Evolutionary conservation across 768 basidiomycete species (phyloP), one percentile per base, ranked within the genome.

Genomic region (Cytidiella melzeri): DNA sequence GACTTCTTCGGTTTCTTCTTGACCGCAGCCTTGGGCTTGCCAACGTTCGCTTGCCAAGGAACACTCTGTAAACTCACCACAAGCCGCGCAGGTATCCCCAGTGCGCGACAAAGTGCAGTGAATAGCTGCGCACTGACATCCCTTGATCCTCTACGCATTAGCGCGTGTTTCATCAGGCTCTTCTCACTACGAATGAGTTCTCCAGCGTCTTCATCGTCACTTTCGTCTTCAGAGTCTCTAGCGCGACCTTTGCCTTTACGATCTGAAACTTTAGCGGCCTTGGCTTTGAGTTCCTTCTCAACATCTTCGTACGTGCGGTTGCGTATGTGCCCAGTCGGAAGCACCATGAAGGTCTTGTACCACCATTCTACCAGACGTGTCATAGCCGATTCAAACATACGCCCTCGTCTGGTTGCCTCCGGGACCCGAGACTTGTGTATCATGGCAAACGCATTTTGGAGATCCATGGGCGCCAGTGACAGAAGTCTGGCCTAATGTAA

Each of bases 91-190:
- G 93, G 93, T 18, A 98, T 81, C 10, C 83, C 86, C 5, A 97
- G 73, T 5, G 83, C 89, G 19, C 96, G 77, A 64, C 92, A 91
- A 0, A 96, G 71, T 1, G 90, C 83, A 4, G 92, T 94, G 63
- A 97, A 98, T 3, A 98, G 75, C 57, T 95, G 92, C 1, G 92
- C 87, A 50, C 87, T 87, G 34, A 80, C 79, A 63, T 99, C 96
- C 52, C 89, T 75, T 20, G 83, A 87, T 5, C 94, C 96, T 51
- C 68, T 73, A 47, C 75, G 77, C 75, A 86, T 83, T 18, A 97
- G 68, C 0, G 83, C 86, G 62, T 94, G 92, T 62, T 96, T 97
- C 89, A 94, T 93, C 34, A 97, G 73, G 55, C 90, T 92, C 62
- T 94, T 93, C 12, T 75, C 71, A 44, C 82, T 84, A 41, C 84